Evolutionary conservation across 1,284 basidiomycete species (phyloP), one percentile per base, ranked within the genome.

Genomic region (Trichosporon sp.): DNA sequence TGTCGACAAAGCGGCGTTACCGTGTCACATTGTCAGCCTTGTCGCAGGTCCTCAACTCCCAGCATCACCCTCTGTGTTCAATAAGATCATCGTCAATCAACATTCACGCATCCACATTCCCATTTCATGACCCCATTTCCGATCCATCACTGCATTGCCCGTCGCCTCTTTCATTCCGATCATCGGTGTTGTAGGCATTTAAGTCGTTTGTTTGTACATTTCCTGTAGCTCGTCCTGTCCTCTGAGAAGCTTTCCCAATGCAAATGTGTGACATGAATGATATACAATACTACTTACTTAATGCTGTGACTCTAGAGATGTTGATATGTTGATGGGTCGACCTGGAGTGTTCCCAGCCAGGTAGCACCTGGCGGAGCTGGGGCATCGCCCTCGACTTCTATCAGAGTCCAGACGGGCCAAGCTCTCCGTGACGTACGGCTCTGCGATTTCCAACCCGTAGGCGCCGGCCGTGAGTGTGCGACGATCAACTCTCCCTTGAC

Each of bases 81-180:
- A 25, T 29, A 13, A 49, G 25, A n/a, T 25, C 46, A 4, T 49
- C 46, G 25, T 27, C 49, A 54, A 54, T 54, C 49, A 54, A n/a
- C 49, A n/a, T 27, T n/a, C 49, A n/a, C n/a, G 13, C 46, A 54
- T 54, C 49, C 49, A 29, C 25, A 1, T 9, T 52, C 27, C 49
- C 14, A 54, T 54, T 54, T 54, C 49, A 44, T 10, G 19, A 16
- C 49, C 31, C 16, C 25, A 54, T 29, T 29, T 54, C 27, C 49
- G 13, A n/a, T 52, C 25, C 49, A 54, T 54, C 49, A 54, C 49
- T 54, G 49, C 49, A 54, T 54, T 54, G 49, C 46, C 46, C 46
- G 25, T 27, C 49, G 49, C 49, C 49, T 31, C 16, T n/a, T 16
- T 13, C 16, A 29, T 25, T 25, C 21, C 14, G 27, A 54, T n/a